Conservation (phyloP, 306 rosid genomes). For the Aeschynomene evenia region DNA sequence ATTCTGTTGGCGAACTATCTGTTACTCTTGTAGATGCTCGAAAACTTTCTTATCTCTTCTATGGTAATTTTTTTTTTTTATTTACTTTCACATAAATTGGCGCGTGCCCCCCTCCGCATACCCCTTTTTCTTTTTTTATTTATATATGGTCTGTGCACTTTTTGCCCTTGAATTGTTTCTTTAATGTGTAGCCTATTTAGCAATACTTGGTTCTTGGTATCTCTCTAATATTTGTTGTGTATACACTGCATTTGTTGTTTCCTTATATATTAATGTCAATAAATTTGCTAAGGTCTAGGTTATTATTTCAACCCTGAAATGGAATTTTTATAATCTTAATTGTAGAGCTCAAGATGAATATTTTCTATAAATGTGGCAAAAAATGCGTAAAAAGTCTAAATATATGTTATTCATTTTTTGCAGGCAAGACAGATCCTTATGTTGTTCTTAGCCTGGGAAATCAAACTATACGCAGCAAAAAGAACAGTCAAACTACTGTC, state of each 20-base stretch:
- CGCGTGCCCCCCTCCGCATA: not conserved
- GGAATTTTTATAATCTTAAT: not conserved
- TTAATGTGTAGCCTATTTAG: too few relatives aligned
- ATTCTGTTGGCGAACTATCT: constrained; percentile 92
- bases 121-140: not conserved
- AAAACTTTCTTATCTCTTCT: constrained; percentile 79
- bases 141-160: not conserved
- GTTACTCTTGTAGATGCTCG: constrained; percentile 94
- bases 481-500: constrained; percentile 96
- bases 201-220: not conserved
- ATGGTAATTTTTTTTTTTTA: constrained; percentile 54
- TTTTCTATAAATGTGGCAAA: not conserved
- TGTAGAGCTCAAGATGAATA: not conserved
- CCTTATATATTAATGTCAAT: not conserved
- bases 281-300: not conserved
- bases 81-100: constrained; percentile 11
- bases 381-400: not conserved
- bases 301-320: not conserved
- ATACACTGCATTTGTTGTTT: not conserved
- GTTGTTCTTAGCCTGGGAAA: constrained; percentile 80
- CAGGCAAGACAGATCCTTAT: constrained; percentile 97
- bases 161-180: not conserved
- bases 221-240: not conserved
- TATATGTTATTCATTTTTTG: constrained; percentile 1
- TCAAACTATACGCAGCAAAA: constrained; percentile 89